Conservation (phyloP, 1,139 yeast species). For the Pichia inconspicua region DNA sequence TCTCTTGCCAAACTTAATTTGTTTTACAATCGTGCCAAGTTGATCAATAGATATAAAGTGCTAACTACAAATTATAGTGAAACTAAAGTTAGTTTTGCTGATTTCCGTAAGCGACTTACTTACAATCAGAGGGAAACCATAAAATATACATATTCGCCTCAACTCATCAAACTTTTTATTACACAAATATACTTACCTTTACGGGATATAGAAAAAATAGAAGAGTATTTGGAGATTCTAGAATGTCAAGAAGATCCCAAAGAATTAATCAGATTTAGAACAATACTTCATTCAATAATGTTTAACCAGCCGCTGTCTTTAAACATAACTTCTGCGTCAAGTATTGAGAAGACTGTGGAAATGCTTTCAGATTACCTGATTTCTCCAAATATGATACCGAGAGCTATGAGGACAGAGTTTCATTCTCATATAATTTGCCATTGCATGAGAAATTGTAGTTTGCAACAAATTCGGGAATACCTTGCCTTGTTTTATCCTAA, state of each 20-base stretch:
- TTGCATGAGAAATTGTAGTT: background rate
- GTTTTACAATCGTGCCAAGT: background rate
- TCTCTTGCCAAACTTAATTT: background rate
- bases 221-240: slow-evolving; percentile 4
- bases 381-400: background rate
- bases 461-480: background rate
- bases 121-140: background rate
- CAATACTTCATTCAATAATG: background rate
- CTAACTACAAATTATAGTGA: background rate
- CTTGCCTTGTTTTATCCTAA: background rate
- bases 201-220: slow-evolving; percentile 1
- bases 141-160: slow-evolving; percentile 1
- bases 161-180: slow-evolving; percentile 3
- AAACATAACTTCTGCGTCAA: background rate
- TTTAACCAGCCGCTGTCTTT: background rate
- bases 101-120: background rate
- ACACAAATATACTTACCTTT: slow-evolving; percentile 2
- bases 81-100: background rate
- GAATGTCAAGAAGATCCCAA: background rate
- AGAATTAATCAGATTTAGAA: background rate
- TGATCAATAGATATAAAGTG: background rate
- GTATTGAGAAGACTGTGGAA: too few species aligned
- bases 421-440: background rate
- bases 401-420: background rate
- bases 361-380: background rate